These are phyloP conservation scores for Neoscytalidium dimidiatum DNA, from an alignment of 2,329 filamentous ascomycete species.

Conservation along the genomic window DNA sequence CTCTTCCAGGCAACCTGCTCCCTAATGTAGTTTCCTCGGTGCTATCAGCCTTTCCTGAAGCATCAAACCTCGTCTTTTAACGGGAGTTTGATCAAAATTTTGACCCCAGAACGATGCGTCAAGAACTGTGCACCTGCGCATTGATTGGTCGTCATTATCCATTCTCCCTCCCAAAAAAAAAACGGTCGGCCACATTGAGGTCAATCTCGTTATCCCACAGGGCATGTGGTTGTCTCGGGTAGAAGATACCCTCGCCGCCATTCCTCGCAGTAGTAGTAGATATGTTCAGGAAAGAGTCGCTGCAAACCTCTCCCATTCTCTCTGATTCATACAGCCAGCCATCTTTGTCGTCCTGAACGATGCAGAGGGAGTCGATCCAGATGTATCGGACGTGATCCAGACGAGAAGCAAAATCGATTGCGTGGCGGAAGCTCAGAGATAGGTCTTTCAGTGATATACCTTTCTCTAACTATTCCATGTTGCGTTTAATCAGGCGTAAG, in stretches of 20 bases:
- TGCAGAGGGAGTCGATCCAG: conserved; percentile 23
- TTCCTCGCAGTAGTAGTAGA: conserved; percentile 27
- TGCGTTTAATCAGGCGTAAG: background rate
- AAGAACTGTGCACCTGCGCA: background rate
- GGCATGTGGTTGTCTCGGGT: background rate
- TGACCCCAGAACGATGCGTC: background rate
- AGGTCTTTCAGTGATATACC: conserved; percentile 15
- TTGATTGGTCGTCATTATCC: background rate
- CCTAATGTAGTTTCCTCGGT: background rate
- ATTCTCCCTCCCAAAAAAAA: background rate
- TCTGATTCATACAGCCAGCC: conserved; percentile 27
- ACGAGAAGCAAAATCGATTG: conserved; percentile 18
- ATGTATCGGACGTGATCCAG: conserved; percentile 21
- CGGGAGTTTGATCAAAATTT: background rate
- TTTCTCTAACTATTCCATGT: background rate
- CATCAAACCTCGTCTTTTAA: background rate
- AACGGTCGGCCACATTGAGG: conserved; percentile 5
- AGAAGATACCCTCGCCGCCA: conserved; percentile 25
- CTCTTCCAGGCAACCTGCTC: background rate
- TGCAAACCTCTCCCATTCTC: conserved; percentile 25
- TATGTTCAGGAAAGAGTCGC: conserved; percentile 27
- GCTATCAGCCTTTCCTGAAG: conserved; percentile 9
- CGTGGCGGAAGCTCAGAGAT: conserved; percentile 23
- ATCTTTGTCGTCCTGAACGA: background rate
- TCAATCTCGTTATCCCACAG: conserved; percentile 23